Conservation (phyloP, 2,329 filamentous ascomycete genomes). For the Fusarium xyrophilum region DNA sequence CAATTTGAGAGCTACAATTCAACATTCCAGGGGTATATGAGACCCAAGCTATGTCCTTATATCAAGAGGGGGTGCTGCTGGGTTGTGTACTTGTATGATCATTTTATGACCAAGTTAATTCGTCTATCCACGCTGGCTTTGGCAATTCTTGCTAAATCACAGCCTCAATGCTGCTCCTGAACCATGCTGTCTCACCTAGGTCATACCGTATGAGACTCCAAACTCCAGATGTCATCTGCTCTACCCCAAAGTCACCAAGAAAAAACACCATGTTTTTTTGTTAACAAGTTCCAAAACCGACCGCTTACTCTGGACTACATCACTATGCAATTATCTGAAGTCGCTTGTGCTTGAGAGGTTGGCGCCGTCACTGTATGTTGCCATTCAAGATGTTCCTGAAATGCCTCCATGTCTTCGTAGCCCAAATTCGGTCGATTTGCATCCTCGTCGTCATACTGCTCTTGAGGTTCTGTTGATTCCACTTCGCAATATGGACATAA, state of each 20-base stretch:
- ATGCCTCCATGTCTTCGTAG: constrained; percentile 56
- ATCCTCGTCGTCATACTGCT: constrained; percentile 60
- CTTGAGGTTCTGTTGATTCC: constrained; percentile 52
- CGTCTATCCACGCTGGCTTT: constrained; percentile 17
- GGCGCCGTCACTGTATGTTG: constrained; percentile 55
- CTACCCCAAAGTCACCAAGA: constrained; percentile 22
- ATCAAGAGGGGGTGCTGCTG: background rate
- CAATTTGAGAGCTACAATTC: background rate
- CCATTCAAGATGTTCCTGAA: constrained; percentile 65
- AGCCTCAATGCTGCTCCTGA: constrained; percentile 14
- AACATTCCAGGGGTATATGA: background rate
- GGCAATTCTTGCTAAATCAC: constrained; percentile 28
- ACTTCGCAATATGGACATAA: constrained; percentile 65
- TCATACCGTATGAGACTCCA: constrained; percentile 27
- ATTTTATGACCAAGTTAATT: constrained; percentile 23
- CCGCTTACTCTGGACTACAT: constrained; percentile 50
- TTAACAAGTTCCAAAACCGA: background rate
- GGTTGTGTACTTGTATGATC: constrained; percentile 37
- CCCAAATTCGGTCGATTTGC: constrained; percentile 57
- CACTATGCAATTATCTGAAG: constrained; percentile 51
- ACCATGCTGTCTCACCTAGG: constrained; percentile 9
- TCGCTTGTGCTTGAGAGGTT: constrained; percentile 46
- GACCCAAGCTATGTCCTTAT: background rate
- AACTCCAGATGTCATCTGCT: constrained; percentile 33
- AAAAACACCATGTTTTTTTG: background rate